Evolutionary conservation across 2,329 filamentous ascomycete genomes (phyloP).

Genomic region (Neopestalotiopsis sp.): DNA sequence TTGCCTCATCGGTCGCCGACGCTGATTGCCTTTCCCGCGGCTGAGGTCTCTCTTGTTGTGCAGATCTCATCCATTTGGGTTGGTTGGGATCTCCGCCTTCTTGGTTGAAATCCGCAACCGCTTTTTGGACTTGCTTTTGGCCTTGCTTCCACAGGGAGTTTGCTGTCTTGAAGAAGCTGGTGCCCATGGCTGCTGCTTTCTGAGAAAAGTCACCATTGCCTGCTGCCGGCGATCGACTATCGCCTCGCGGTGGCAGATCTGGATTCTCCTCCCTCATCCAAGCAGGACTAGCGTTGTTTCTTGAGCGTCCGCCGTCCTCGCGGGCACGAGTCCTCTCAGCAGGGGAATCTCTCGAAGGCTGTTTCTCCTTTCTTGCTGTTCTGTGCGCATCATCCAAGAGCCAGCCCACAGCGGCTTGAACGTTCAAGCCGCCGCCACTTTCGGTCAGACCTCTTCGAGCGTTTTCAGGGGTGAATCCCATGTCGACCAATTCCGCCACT

Average conservation of each 20-base stretch:
- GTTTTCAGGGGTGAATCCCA: conserved; percentile 89
- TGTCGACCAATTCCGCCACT: conserved; percentile 88
- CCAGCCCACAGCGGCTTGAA: conserved; percentile 88
- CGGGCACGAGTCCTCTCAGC: conserved; percentile 46
- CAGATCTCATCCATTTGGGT: conserved; percentile 94
- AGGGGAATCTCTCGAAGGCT: conserved; percentile 56
- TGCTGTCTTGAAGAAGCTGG: conserved; percentile 87
- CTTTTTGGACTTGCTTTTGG: conserved; percentile 91
- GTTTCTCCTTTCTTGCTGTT: conserved; percentile 74
- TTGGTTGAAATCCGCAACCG: conserved; percentile 82
- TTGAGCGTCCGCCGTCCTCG: conserved; percentile 39
- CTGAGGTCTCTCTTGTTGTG: conserved; percentile 52
- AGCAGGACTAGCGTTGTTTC: conserved; percentile 54
- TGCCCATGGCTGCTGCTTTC: conserved; percentile 81
- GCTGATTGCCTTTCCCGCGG: conserved; percentile 38
- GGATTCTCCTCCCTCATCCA: conserved; percentile 66
- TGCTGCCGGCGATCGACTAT: conserved; percentile 60
- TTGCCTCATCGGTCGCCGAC: conserved; percentile 72
- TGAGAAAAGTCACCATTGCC: conserved; percentile 73
- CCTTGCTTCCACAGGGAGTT: conserved; percentile 95
- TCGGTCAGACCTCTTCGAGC: conserved; percentile 80
- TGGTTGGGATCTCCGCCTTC: conserved; percentile 77
- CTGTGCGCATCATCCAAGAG: conserved; percentile 89
- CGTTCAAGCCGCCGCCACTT: conserved; percentile 78
- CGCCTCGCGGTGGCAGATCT: conserved; percentile 51